Evolutionary conservation across 805 yeast species (phyloP).

Genomic region (Candida ortonii): DNA sequence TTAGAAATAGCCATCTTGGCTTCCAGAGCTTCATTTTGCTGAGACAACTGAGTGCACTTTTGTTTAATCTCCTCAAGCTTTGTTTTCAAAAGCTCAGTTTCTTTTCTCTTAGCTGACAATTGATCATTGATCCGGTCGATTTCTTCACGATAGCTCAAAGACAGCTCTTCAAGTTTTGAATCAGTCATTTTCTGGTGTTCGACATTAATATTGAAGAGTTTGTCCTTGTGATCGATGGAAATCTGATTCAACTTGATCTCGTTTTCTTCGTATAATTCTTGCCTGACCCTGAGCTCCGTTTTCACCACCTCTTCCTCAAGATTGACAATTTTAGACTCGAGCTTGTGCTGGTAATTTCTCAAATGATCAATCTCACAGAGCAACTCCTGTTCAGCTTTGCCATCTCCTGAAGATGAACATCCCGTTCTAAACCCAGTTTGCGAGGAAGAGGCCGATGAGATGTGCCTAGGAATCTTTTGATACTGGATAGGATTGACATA

Average conservation of each 20-base stretch:
- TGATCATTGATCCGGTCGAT: slow-evolving; percentile 23
- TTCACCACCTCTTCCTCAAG: slow-evolving; percentile 26
- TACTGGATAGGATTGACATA: slow-evolving; percentile 31
- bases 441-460: slow-evolving; percentile 12
- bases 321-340: slow-evolving; percentile 22
- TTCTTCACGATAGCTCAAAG: slow-evolving; percentile 33
- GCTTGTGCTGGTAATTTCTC: slow-evolving; percentile 22
- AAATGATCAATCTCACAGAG: slow-evolving; percentile 28
- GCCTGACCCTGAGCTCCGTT: slow-evolving; percentile 32
- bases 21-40: slow-evolving; percentile 9
- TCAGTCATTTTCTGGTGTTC: slow-evolving; percentile 24
- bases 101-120: slow-evolving; percentile 10
- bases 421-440: slow-evolving; percentile 6
- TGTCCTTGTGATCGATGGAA: slow-evolving; percentile 32
- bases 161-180: slow-evolving; percentile 30
- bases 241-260: slow-evolving; percentile 38
- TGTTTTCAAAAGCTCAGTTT: slow-evolving; percentile 5
- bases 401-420: slow-evolving; percentile 7
- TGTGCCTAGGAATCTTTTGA: slow-evolving; percentile 25
- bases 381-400: slow-evolving; percentile 20
- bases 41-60: slow-evolving; percentile 7
- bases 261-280: slow-evolving; percentile 31
- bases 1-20: slow-evolving; percentile 4
- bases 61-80: slow-evolving; percentile 13
- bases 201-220: slow-evolving; percentile 33